Conservation (phyloP, 306 rosid genomes). For the Cicer judaicum region DNA sequence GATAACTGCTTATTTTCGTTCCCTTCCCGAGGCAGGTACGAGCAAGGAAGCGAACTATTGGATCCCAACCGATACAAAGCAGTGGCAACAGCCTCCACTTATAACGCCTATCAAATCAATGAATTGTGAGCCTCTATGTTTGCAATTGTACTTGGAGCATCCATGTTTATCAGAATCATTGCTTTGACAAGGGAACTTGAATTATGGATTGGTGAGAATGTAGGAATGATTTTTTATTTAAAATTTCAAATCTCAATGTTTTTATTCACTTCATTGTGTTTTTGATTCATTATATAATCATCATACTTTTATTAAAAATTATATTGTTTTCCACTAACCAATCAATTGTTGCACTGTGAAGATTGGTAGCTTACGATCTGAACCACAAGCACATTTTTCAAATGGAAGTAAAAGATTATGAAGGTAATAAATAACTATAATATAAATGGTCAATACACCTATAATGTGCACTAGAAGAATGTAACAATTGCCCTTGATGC, state of each 20-base stretch:
- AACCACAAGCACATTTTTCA: neutral
- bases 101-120: conserved; percentile 76
- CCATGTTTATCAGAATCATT: conserved; percentile 66
- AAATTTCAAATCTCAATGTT: conserved; percentile 13
- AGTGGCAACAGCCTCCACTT: conserved; percentile 82
- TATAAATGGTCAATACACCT: neutral
- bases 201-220: conserved; percentile 25
- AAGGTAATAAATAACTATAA: conserved; percentile 5
- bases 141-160: conserved; percentile 90
- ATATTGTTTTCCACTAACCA: conserved; percentile 30
- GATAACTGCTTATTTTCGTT: conserved; percentile 69
- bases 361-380: conserved; percentile 5
- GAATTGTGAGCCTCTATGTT: conserved; percentile 65
- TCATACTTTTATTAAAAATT: conserved; percentile 20
- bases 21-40: conserved; percentile 62
- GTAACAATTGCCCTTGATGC: neutral
- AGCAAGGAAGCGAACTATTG: conserved; percentile 70
- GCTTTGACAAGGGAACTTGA: conserved; percentile 46
- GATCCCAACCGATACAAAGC: conserved; percentile 82
- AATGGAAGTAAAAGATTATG: conserved; percentile 3
- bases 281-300: conserved; percentile 3
- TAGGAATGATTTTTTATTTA: neutral
- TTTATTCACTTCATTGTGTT: neutral
- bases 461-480: neutral
- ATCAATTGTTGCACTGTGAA: neutral